phyloP scores from a whole-genome alignment of 805 yeast genomes.

The Ogataea methanolica region DNA sequence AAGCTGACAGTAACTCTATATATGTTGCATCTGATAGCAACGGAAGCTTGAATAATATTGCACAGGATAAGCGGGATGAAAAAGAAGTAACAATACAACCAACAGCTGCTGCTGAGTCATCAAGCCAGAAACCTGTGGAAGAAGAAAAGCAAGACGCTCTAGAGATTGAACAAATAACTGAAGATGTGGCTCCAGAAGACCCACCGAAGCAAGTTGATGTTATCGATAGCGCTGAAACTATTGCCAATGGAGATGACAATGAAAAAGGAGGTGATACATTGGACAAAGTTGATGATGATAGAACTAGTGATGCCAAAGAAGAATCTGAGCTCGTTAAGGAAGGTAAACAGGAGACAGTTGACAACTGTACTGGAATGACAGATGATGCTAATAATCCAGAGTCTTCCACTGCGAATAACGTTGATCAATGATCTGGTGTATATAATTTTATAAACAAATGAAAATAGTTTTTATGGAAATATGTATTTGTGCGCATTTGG shows the following conservation, averaged over 20 bases:
- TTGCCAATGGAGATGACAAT: not conserved
- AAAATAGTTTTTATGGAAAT: too few species aligned
- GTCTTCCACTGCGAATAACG: too few species aligned
- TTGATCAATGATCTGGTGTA: too few species aligned
- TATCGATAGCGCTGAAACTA: not conserved
- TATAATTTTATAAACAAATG: too few species aligned
- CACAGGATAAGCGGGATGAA: not conserved
- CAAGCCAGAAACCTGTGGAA: too few species aligned
- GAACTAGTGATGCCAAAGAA: not conserved
- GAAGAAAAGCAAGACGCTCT: not conserved
- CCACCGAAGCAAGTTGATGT: not conserved
- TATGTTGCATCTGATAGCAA: not conserved
- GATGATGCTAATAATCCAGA: too few species aligned
- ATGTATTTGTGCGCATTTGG: too few species aligned
- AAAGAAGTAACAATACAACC: not conserved
- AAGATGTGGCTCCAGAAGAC: not conserved
- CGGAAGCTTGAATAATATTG: not conserved
- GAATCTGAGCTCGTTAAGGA: not conserved
- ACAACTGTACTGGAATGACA: too few species aligned
- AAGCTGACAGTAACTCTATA: not conserved
- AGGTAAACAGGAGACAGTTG: not conserved
- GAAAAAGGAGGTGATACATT: not conserved
- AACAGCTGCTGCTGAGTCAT: too few species aligned
- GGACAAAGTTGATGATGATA: not conserved
- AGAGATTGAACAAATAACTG: not conserved